Percentiles rank a stretch among this genome's conserved stretches.
These are phyloP conservation scores for Pseudogymnoascus sp. DNA, from an alignment of 2,329 filamentous ascomycete species.

Conservation along the genomic window DNA sequence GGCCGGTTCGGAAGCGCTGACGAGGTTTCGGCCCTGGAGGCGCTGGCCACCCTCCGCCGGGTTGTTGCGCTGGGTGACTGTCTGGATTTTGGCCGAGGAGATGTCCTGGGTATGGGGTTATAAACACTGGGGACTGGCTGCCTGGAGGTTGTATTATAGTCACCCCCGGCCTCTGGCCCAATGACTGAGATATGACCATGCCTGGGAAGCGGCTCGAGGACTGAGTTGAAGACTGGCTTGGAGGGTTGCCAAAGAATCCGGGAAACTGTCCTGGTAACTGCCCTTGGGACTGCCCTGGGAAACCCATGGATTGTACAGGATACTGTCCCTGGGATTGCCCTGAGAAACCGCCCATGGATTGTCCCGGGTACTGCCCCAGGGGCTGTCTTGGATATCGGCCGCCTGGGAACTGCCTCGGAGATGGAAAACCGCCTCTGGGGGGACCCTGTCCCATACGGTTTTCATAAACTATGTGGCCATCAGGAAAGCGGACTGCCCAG, in stretches of 20 bases:
- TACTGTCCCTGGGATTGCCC: not conserved
- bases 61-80: not conserved
- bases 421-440: not conserved
- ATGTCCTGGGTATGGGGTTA: not conserved
- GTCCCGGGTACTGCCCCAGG: not conserved
- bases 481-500: conserved; percentile 1
- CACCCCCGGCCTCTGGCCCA: not conserved
- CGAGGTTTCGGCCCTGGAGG: not conserved
- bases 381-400: not conserved
- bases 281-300: not conserved
- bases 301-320: not conserved
- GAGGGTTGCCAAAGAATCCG: not conserved
- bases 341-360: not conserved
- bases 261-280: not conserved
- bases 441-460: not conserved
- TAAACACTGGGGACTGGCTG: not conserved
- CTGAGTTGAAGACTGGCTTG: not conserved
- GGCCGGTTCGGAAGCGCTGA: not conserved
- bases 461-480: not conserved
- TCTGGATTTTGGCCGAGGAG: not conserved
- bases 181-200: not conserved
- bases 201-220: not conserved
- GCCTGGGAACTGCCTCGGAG: not conserved
- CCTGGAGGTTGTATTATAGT: not conserved
- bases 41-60: not conserved